phyloP scores from a whole-genome alignment of 179 eudicot species.

The Amaranthus tricolor region DNA sequence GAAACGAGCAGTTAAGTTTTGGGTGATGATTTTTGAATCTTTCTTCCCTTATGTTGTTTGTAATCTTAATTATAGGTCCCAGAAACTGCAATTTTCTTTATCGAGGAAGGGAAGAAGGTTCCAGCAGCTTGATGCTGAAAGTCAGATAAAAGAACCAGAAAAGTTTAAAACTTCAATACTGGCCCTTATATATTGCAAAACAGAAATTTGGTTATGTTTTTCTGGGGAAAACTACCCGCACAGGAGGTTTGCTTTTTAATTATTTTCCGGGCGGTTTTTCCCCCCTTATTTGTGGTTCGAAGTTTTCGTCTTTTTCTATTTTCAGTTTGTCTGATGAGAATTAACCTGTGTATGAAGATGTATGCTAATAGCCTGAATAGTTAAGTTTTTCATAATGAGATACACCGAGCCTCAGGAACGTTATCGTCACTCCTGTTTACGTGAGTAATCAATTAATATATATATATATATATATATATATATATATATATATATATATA shows the following conservation, averaged over 20 bases:
- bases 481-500: no score
- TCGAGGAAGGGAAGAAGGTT: constrained; percentile 94
- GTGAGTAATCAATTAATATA: neutral
- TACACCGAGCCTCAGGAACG: neutral
- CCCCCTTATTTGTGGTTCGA: constrained; percentile 1
- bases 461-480: no score
- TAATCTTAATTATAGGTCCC: constrained; percentile 53
- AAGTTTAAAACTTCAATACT: constrained; percentile 6
- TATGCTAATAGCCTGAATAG: constrained; percentile 14
- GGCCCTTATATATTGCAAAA: constrained; percentile 1
- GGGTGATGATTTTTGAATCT: neutral
- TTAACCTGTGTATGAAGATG: constrained; percentile 15
- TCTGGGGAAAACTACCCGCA: constrained; percentile 11
- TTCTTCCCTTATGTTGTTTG: neutral
- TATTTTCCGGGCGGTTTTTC: constrained; percentile 7
- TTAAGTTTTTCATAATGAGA: neutral
- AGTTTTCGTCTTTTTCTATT: constrained; percentile 2
- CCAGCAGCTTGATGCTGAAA: constrained; percentile 50
- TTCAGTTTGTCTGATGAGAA: constrained; percentile 14
- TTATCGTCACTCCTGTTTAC: neutral
- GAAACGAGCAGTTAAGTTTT: neutral
- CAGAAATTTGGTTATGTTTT: neutral
- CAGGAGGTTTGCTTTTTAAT: constrained; percentile 11
- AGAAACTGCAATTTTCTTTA: constrained; percentile 75
- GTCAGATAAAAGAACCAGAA: neutral